Evolutionary conservation across 2,329 filamentous ascomycete genomes (phyloP).

Genomic region (Aspergillus sp.): DNA sequence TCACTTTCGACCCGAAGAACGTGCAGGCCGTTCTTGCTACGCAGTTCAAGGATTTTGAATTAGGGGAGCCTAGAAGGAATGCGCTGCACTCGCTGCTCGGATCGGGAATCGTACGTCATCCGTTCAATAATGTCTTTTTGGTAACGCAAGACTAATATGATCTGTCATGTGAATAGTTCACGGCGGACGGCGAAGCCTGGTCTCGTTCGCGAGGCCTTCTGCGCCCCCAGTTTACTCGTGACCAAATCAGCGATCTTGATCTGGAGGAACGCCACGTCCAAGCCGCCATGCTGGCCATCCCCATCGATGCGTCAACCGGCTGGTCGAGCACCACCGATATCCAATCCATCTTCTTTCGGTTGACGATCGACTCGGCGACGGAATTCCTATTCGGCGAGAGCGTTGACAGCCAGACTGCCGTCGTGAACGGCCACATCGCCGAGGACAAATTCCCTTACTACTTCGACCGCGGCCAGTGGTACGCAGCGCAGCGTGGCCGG

Average conservation of each 20-base stretch:
- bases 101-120: conserved; percentile 45
- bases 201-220: conserved; percentile 77
- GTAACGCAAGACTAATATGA: not conserved
- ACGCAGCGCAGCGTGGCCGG: conserved; percentile 24
- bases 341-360: conserved; percentile 77
- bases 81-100: conserved; percentile 45
- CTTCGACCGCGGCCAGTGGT: conserved; percentile 37
- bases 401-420: conserved; percentile 55
- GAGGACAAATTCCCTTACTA: conserved; percentile 41
- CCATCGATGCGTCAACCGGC: conserved; percentile 50
- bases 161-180: conserved; percentile 37
- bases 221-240: conserved; percentile 81
- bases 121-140: no score
- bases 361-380: conserved; percentile 80
- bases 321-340: conserved; percentile 63
- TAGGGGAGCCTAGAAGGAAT: conserved; percentile 72
- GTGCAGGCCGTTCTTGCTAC: conserved; percentile 82
- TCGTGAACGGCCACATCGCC: conserved; percentile 33
- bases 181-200: conserved; percentile 76
- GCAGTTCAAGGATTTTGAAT: conserved; percentile 80
- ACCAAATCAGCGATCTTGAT: conserved; percentile 77
- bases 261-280: conserved; percentile 79
- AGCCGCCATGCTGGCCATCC: conserved; percentile 68
- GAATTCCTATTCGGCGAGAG: conserved; percentile 81
- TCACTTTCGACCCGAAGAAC: conserved; percentile 53